Evolutionary conservation across 2,329 filamentous ascomycete genomes (phyloP), one percentile per base, ranked within the genome.

Genomic region (Penicillium concentricum): DNA sequence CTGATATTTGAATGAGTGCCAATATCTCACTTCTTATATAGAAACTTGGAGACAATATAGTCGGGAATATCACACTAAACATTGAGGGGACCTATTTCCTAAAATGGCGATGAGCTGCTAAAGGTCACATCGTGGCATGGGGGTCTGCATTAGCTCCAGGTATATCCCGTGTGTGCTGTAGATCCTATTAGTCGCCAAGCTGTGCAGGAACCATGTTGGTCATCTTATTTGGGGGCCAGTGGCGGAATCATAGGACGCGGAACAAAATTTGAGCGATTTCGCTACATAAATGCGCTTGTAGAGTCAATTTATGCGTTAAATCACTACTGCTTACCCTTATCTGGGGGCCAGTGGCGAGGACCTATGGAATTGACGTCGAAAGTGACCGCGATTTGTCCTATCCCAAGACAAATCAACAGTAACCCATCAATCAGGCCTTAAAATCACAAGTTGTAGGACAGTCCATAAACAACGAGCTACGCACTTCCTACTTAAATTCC

Each of bases 51-150:
- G 22, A 4, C 8, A 24, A 6, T 12, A 39, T 41, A 24, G 22
- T 20, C 15, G n/a, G 22, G 37, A 28, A 26, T 32, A 16, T 7
- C 26, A 20, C 20, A n/a, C n/a, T n/a, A 20, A 15, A 32, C 38
- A 20, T 5, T 13, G 20, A 38, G 30, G 9, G 5, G 55, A 58
- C 43, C 41, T 45, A 28, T 55, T 61, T 46, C 60, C 53, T 24
- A 50, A 52, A 49, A 0, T 6, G 58, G 60, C n/a, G 34, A 59
- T 51, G 58, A 61, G 26, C 28, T 59, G 58, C 58, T 18, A 30
- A 59, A 50, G 56, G 56, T 62, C 51, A 59, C 58, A 62, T 62
- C 53, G 58, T 39, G 44, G 35, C 28, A 49, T 16, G 30, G 13
- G 30, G 54, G 20, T 12, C 38, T 47, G 39, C 41, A 32, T 57